Base-by-base conservation (phyloP, 805 yeast genomes). In the Suhomyces faveliae region DNA sequence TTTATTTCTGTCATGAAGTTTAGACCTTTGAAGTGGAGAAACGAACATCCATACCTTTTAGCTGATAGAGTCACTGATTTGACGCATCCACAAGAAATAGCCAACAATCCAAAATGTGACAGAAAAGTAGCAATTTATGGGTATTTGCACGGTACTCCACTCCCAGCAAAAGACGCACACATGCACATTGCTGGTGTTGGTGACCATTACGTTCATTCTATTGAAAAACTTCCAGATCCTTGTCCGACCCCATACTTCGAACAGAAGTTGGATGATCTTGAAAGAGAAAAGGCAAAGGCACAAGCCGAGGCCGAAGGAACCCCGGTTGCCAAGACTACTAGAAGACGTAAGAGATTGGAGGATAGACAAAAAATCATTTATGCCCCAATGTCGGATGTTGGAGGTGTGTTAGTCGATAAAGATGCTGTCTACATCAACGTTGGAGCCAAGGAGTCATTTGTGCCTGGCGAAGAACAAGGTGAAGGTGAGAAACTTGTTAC, bases 301-400 rank as follows among this genome's bases (percentile, higher is more conserved):
- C 85, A 86, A n/a, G 81, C 78, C 6, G 84, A 77, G 43, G 76
- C 77, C 17, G 87, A 86, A 8, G 81, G 78, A 47, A 67, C 70
- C 3, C 59, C 77, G 3, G 21, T 33, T 13, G 77, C 84, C 2
- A 74, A 78, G 25, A 78, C 83, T 2, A 64, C 76, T 2, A 73
- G 78, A 56, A 83, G 97, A 66, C 79, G 97, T 61, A 88, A 89
- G 64, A 80, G 98, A 62, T 79, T 94, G 46, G 98, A 94, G 55
- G 99, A 94, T 61, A 89, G 85, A 58, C 96, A 89, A 63, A 94
- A 91, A 65, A 81, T 89, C 55, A 89, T 94, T 2, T 94, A 95
- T 66, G 99, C 99, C 0, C 99, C 99, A 43, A 94, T 94, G 99
- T 88, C 97, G 41, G 98, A 94, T 67, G 97, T 94, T n/a, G 97